Percentiles rank a stretch among this genome's conserved stretches.
These are phyloP conservation scores for Berkeleyomyces basicola DNA, from an alignment of 2,329 filamentous ascomycete species.

Conservation along the genomic window DNA sequence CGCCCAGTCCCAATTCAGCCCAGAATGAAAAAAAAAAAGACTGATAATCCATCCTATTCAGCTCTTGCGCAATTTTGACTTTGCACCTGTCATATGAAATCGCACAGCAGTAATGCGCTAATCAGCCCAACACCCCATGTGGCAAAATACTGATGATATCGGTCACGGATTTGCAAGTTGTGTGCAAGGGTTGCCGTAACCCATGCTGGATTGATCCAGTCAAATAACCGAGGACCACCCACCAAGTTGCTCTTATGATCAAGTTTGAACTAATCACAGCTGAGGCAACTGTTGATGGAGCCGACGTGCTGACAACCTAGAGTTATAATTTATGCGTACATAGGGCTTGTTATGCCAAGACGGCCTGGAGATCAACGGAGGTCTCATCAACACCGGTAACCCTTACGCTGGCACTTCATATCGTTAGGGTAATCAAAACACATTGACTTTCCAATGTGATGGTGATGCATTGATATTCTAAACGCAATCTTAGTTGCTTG, in stretches of 20 bases:
- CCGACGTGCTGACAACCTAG: background rate
- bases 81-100: background rate
- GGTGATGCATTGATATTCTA: too few species aligned
- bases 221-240: background rate
- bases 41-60: background rate
- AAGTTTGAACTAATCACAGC: background rate
- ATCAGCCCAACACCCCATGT: too few species aligned
- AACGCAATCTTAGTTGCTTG: too few species aligned
- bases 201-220: background rate
- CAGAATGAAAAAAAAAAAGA: background rate
- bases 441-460: too few species aligned
- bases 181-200: background rate
- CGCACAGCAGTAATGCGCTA: too few species aligned
- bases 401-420: background rate
- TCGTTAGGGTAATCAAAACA: too few species aligned
- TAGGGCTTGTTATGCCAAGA: background rate
- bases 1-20: background rate
- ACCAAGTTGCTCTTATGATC: background rate
- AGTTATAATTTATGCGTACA: background rate
- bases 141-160: too few species aligned
- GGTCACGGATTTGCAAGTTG: background rate
- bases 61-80: too few species aligned
- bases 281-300: background rate
- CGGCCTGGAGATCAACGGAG: background rate
- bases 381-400: background rate